phyloP scores from a whole-genome alignment of 2,329 filamentous ascomycete species.

The Sarocladium strictum region DNA sequence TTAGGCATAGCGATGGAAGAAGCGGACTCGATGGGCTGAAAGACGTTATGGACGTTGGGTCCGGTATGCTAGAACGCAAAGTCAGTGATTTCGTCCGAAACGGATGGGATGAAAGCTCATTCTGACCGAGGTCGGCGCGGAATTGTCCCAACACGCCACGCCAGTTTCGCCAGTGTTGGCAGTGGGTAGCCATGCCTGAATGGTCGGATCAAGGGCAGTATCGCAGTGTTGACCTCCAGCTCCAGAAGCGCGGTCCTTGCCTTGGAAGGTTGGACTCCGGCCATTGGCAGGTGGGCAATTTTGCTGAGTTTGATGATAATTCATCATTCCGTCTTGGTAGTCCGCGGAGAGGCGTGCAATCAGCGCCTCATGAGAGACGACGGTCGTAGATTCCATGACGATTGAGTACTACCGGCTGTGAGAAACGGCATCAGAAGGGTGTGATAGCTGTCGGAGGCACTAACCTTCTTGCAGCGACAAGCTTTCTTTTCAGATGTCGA shows the following conservation, averaged over 20 bases:
- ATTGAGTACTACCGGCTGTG: not conserved
- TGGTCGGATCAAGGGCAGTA: not conserved
- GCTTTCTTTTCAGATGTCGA: too few relatives aligned
- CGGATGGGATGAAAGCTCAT: not conserved
- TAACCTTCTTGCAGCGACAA: not conserved
- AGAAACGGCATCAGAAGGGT: not conserved
- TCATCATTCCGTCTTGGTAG: not conserved
- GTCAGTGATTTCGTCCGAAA: not conserved
- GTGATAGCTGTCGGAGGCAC: too few relatives aligned
- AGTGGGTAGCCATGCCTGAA: not conserved
- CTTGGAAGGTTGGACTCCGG: not conserved
- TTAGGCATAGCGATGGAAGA: not conserved
- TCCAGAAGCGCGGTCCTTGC: too few relatives aligned
- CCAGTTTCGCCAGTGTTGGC: not conserved
- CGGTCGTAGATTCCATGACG: not conserved
- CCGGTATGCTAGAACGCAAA: not conserved
- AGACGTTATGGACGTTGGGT: not conserved
- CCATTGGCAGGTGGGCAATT: not conserved
- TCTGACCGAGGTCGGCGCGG: not conserved
- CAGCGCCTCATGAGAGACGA: not conserved
- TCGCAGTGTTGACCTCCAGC: too few relatives aligned
- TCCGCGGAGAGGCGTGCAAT: conserved; percentile 5
- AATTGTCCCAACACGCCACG: not conserved
- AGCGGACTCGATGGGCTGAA: not conserved
- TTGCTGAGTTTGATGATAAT: not conserved